phyloP scores from a whole-genome alignment of 2,329 filamentous ascomycete genomes.

The Alternaria longipes region DNA sequence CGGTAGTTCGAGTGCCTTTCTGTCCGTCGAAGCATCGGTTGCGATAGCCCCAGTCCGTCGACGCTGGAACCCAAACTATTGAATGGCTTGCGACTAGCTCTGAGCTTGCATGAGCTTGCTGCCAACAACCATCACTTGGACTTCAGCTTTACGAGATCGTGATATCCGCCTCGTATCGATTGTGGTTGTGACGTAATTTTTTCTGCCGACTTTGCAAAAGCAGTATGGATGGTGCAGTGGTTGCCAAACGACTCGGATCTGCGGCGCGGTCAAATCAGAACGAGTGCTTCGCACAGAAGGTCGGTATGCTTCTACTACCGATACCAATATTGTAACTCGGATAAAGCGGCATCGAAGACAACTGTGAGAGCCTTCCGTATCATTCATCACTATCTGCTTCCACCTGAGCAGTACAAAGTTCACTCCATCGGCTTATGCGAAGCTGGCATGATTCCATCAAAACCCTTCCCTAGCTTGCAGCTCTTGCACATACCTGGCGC shows the following conservation, averaged over 20 bases:
- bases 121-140: background rate
- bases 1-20: background rate
- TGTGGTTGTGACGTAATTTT: background rate
- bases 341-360: background rate
- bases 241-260: background rate
- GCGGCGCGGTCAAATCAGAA: background rate
- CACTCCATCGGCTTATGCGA: background rate
- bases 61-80: background rate
- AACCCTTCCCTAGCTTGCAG: background rate
- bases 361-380: background rate
- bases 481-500: background rate
- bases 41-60: background rate
- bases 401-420: background rate
- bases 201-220: background rate
- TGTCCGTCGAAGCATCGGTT: background rate
- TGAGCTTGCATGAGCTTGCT: background rate
- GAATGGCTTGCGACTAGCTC: background rate
- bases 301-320: background rate
- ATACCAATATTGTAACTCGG: background rate
- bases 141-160: conserved; percentile 1
- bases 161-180: conserved; percentile 3
- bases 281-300: background rate
- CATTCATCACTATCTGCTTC: background rate
- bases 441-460: background rate
- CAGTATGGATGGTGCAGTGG: background rate